Base-by-base conservation (phyloP, 1,284 basidiomycete species). In the Malassezia sympodialis region DNA sequence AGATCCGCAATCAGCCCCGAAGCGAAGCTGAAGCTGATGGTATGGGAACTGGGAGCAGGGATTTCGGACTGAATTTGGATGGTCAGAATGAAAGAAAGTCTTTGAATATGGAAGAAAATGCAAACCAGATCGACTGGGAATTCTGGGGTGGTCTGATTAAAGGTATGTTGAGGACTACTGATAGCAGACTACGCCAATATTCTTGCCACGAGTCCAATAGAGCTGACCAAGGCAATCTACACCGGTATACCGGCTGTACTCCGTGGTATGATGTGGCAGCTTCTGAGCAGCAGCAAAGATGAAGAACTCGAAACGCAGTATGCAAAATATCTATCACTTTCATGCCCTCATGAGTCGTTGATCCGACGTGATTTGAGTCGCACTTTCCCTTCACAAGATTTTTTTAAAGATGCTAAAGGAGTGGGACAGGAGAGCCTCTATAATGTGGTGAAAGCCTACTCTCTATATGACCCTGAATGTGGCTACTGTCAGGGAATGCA, bases 361-460 rank as follows among this genome's bases (percentile, higher is more conserved):
- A 98, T 98, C 51, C 82, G 82, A 34, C 83, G 93, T 52, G 93
- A 98, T 75, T 79, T 98, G 23, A 87, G 63, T 17, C 59, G 93
- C 80, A 98, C 93, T 1, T 96, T 98, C 75, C 94, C 93, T n/a
- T 86, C 90, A 69, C 90, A 96, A 72, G 86, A 88, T 44, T 96
- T 90, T 77, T 98, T 96, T 76, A 87, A 84, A 49, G 73, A 69
- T 41, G 87, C 86, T 1, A 84, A 86, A 68, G 90, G 90, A 1
- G 84, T 90, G 19, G 93, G 93, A 0, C 91, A 96, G 75, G 93
- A 96, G 75, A 90, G 93, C 65, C 76, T 98, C 44, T 96, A 91
- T 79, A 96, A 96, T 74, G 91, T 99, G 44, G 81, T 96, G 39
- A 96, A 96, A 76, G 94, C 93, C 8, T 98, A 96, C 75, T 94